Conservation (phyloP, 2,329 filamentous ascomycete species). For the Arthroderma sp. region DNA sequence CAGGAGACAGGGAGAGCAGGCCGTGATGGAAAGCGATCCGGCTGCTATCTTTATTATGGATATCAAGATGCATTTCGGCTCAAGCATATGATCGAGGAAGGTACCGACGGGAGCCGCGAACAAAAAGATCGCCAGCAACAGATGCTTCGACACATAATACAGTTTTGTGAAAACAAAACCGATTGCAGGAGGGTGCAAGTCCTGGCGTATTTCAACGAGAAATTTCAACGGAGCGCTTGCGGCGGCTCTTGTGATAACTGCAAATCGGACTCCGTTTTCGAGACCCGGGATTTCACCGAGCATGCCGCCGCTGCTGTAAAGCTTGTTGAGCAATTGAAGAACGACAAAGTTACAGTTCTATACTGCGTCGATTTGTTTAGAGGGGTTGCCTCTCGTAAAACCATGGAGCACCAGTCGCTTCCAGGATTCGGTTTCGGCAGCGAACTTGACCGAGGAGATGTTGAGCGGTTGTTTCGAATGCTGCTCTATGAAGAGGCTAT, state of each 20-base stretch:
- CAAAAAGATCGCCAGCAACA: conserved; percentile 73
- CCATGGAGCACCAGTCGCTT: conserved; percentile 36
- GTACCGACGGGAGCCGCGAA: conserved; percentile 53
- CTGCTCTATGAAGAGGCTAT: conserved; percentile 63
- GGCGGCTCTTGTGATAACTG: conserved; percentile 78
- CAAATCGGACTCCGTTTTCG: conserved; percentile 55
- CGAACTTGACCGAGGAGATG: conserved; percentile 57
- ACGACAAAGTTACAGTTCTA: conserved; percentile 48
- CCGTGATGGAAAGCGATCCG: conserved; percentile 72
- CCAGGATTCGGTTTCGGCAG: conserved; percentile 56
- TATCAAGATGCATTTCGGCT: conserved; percentile 63
- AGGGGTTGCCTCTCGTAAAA: conserved; percentile 51
- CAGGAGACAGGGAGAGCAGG: conserved; percentile 95
- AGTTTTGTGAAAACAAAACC: conserved; percentile 77
- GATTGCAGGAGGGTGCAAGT: conserved; percentile 83
- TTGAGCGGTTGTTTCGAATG: conserved; percentile 71
- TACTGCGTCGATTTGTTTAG: conserved; percentile 77
- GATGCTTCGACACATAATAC: conserved; percentile 74
- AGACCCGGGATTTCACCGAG: conserved; percentile 62
- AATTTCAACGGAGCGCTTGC: conserved; percentile 60
- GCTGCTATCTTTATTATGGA: conserved; percentile 81
- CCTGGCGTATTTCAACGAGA: conserved; percentile 86
- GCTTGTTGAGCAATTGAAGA: conserved; percentile 42
- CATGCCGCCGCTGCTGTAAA: conserved; percentile 58
- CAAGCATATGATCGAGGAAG: conserved; percentile 69